These are phyloP conservation scores for Sedum album DNA, from an alignment of 164 flowering plant genomes.

Conservation along the genomic window DNA sequence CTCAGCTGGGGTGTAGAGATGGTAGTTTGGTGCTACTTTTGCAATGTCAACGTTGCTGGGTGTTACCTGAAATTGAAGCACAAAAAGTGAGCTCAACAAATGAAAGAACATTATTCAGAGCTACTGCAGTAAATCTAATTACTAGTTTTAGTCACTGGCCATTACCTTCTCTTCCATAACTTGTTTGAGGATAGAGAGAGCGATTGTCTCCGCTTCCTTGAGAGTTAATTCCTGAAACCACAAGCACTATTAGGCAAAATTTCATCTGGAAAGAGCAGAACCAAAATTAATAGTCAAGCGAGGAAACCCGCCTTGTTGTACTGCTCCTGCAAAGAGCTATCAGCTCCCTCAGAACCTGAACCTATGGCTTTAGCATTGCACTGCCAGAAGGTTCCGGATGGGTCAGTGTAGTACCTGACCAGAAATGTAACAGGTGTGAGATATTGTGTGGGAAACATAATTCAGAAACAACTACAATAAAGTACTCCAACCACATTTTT, in stretches of 20 bases:
- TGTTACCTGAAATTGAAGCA: conserved; percentile 51
- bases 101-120: neutral
- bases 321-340: conserved; percentile 93
- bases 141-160: neutral
- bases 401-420: conserved; percentile 86
- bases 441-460: neutral
- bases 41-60: conserved; percentile 95
- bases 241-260: neutral
- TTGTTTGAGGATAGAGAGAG: conserved; percentile 91
- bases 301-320: neutral
- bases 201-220: conserved; percentile 41
- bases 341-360: conserved; percentile 68
- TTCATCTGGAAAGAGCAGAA: no score
- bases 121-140: no score
- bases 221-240: neutral
- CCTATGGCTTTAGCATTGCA: conserved; percentile 98
- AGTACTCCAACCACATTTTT: no score
- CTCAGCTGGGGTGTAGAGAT: conserved; percentile 79
- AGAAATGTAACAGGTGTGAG: neutral
- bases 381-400: conserved; percentile 99
- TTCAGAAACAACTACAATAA: no score
- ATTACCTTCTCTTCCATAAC: conserved; percentile 20
- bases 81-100: neutral
- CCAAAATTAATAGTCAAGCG: no score
- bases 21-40: conserved; percentile 82